phyloP scores from a whole-genome alignment of 129 eudicot species.

The Pittosporum tobira region DNA sequence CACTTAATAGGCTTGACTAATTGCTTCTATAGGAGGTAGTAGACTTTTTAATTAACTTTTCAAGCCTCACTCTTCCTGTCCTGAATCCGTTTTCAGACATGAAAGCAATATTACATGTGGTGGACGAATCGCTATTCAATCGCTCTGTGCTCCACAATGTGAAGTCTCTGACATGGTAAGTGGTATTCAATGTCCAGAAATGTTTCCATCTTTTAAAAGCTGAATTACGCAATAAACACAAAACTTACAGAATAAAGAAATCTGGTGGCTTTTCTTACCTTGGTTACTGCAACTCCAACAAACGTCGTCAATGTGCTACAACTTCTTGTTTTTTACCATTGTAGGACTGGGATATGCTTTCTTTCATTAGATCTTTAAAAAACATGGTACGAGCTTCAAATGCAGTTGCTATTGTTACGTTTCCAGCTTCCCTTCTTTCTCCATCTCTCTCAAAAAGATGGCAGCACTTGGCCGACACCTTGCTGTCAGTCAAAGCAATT shows the following conservation, averaged over 20 bases:
- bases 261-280: background rate
- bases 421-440: constrained; percentile 76
- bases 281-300: background rate
- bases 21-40: no score
- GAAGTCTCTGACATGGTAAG: constrained; percentile 65
- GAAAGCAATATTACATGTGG: constrained; percentile 53
- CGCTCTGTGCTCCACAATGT: constrained; percentile 85
- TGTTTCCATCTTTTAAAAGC: background rate
- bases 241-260: background rate
- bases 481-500: constrained; percentile 83
- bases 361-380: constrained; percentile 77
- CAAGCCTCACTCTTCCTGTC: background rate
- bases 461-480: constrained; percentile 98
- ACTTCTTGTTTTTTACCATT: background rate
- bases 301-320: background rate
- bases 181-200: background rate
- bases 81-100: constrained; percentile 26
- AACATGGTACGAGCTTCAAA: constrained; percentile 68
- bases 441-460: constrained; percentile 67
- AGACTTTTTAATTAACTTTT: background rate
- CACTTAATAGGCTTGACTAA: background rate
- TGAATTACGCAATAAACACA: background rate
- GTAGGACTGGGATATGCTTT: constrained; percentile 95
- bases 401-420: constrained; percentile 77
- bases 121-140: constrained; percentile 85